A percentile compares a stretch with the other conserved stretches of the same genome.
These are phyloP conservation scores for Psilocybe tampanensis DNA, from an alignment of 768 basidiomycete genomes.

Conservation along the genomic window DNA sequence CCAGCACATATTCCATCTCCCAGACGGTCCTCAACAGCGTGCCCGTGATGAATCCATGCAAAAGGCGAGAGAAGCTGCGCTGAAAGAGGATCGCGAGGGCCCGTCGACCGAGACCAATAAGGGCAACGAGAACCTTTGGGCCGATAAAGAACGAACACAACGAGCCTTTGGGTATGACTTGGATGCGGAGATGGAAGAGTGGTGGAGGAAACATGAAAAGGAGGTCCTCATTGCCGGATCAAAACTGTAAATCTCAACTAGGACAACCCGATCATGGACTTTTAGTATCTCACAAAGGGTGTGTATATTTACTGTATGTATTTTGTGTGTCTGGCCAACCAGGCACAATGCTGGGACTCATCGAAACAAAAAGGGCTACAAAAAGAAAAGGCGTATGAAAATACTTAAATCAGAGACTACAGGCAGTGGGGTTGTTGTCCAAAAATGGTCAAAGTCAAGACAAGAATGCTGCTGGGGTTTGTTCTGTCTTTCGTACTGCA, in stretches of 20 bases:
- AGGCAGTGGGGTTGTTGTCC: no score
- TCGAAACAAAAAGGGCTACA: no score
- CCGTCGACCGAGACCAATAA: slow-evolving; percentile 13
- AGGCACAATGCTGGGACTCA: no score
- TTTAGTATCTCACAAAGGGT: no score
- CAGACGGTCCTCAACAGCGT: slow-evolving; percentile 55
- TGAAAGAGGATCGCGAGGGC: slow-evolving; percentile 22
- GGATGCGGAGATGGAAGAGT: slow-evolving; percentile 49
- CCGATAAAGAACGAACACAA: slow-evolving; percentile 50
- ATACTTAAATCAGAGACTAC: no score
- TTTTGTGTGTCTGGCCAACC: no score
- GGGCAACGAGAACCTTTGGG: slow-evolving; percentile 58
- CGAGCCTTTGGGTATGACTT: slow-evolving; percentile 58
- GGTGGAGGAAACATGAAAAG: slow-evolving; percentile 37
- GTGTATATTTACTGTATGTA: no score
- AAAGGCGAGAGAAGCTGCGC: slow-evolving; percentile 44
- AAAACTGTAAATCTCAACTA: slow-evolving; percentile 4
- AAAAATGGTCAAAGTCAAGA: no score
- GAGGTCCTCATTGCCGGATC: slow-evolving; percentile 1
- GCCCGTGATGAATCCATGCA: slow-evolving; percentile 55
- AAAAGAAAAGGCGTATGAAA: no score
- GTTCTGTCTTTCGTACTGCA: no score
- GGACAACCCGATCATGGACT: background rate
- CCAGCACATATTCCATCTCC: slow-evolving; percentile 55
- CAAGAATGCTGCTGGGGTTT: no score